Conservation (phyloP, 2,329 filamentous ascomycete species). For the Ophiostoma himal-ulmi region DNA sequence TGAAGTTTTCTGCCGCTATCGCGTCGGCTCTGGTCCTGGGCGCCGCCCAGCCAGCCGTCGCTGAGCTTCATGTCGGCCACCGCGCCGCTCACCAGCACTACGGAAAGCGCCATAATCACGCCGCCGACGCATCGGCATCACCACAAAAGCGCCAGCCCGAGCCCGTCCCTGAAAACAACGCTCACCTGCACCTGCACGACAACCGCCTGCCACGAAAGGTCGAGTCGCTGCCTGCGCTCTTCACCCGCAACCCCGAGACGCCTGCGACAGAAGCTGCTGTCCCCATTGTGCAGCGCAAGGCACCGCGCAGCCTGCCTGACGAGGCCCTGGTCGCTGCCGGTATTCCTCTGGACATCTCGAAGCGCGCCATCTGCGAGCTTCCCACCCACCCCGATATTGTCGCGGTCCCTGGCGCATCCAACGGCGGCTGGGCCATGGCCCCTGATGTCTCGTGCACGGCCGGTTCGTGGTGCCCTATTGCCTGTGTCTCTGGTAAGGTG, state of each 20-base stretch:
- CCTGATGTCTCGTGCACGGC: constrained; percentile 64
- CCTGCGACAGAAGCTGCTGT: background rate
- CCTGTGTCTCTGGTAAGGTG: constrained; percentile 68
- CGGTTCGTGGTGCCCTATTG: constrained; percentile 68
- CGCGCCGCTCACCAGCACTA: constrained; percentile 8
- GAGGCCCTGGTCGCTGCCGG: background rate
- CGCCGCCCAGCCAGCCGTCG: constrained; percentile 37
- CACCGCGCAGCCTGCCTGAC: constrained; percentile 32
- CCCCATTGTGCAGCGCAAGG: constrained; percentile 3
- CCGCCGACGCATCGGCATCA: constrained; percentile 8
- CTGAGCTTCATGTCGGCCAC: constrained; percentile 36
- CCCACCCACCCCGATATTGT: constrained; percentile 62
- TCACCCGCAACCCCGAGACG: background rate
- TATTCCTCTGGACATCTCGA: constrained; percentile 29
- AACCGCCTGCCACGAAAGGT: constrained; percentile 20
- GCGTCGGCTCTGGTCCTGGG: constrained; percentile 46
- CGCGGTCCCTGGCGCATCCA: constrained; percentile 58
- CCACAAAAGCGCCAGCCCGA: constrained; percentile 22
- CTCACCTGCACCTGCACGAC: constrained; percentile 25
- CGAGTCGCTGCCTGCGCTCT: constrained; percentile 17
- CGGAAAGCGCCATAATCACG: constrained; percentile 31
- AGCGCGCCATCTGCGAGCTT: constrained; percentile 58
- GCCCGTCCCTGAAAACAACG: constrained; percentile 14
- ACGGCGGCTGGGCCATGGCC: constrained; percentile 75
- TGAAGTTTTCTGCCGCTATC: constrained; percentile 50